phyloP scores from a whole-genome alignment of 2,329 filamentous ascomycete species.

The Nemania sp. region DNA sequence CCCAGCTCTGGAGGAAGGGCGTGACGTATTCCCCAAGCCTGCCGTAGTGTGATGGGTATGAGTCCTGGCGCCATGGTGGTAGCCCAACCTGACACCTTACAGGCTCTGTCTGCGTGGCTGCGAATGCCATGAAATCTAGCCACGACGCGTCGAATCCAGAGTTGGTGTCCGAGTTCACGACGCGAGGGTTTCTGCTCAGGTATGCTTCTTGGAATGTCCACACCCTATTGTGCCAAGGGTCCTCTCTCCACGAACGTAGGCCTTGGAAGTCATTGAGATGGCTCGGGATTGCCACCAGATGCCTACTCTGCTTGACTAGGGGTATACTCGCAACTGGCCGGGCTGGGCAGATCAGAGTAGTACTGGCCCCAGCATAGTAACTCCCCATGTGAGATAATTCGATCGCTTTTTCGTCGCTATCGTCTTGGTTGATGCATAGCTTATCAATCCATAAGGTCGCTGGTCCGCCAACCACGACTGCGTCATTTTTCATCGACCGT shows the following conservation, averaged over 20 bases:
- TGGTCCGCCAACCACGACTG: slow-evolving; percentile 2
- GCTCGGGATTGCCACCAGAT: slow-evolving; percentile 1
- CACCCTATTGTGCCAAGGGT: slow-evolving; percentile 2
- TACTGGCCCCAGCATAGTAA: slow-evolving; percentile 1
- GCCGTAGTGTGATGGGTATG: not conserved
- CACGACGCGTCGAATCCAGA: not conserved
- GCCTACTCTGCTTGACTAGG: not conserved
- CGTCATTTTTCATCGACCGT: not conserved
- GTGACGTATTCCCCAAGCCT: not conserved
- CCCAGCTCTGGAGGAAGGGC: not conserved
- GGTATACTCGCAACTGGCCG: not conserved
- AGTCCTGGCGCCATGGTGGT: not conserved
- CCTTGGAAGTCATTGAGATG: not conserved
- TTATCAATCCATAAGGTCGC: slow-evolving; percentile 2
- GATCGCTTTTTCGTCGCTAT: slow-evolving; percentile 1
- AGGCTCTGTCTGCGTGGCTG: not conserved
- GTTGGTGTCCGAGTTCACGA: slow-evolving; percentile 2
- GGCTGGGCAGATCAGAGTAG: slow-evolving; percentile 2
- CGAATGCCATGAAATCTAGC: slow-evolving; percentile 2
- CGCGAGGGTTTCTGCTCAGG: not conserved
- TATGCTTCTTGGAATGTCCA: slow-evolving; percentile 6
- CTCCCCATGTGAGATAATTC: slow-evolving; percentile 3
- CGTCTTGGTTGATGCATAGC: slow-evolving; percentile 5
- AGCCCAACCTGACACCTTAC: slow-evolving; percentile 1
- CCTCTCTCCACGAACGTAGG: not conserved